Conservation (phyloP, 2,329 filamentous ascomycete species). For the Diaporthe caulivora region DNA sequence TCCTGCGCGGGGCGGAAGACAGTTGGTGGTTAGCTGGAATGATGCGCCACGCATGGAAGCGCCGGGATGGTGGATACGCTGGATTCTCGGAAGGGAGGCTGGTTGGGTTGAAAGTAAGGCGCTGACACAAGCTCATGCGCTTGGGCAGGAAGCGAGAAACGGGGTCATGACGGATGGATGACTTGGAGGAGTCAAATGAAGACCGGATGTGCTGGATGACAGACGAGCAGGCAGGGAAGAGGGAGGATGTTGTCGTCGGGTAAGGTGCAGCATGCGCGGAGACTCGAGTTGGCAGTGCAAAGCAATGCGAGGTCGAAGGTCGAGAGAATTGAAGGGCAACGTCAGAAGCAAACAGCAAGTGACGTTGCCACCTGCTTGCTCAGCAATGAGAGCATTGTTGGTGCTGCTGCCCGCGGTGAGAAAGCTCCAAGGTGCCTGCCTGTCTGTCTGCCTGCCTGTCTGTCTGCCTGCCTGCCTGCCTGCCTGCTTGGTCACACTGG, state of each 20-base stretch:
- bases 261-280: background rate
- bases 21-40: conserved; percentile 10
- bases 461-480: conserved; percentile 17
- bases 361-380: conserved; percentile 24
- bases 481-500: conserved; percentile 21
- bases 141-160: background rate
- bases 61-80: background rate
- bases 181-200: background rate
- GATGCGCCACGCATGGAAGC: background rate
- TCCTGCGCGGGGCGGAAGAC: conserved; percentile 26
- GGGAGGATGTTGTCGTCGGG: background rate
- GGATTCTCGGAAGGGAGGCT: background rate
- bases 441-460: conserved; percentile 19
- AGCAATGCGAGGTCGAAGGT: background rate
- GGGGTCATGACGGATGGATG: conserved; percentile 13
- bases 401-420: background rate
- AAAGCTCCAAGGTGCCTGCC: conserved; percentile 21
- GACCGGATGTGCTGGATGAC: background rate
- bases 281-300: background rate
- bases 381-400: background rate
- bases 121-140: conserved; percentile 25
- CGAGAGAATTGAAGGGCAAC: background rate
- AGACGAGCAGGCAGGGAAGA: too few relatives aligned
- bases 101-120: conserved; percentile 2
- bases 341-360: conserved; percentile 8